phyloP scores from a whole-genome alignment of 129 eudicot species.

The Rutidosis leptorrhynchoides region DNA sequence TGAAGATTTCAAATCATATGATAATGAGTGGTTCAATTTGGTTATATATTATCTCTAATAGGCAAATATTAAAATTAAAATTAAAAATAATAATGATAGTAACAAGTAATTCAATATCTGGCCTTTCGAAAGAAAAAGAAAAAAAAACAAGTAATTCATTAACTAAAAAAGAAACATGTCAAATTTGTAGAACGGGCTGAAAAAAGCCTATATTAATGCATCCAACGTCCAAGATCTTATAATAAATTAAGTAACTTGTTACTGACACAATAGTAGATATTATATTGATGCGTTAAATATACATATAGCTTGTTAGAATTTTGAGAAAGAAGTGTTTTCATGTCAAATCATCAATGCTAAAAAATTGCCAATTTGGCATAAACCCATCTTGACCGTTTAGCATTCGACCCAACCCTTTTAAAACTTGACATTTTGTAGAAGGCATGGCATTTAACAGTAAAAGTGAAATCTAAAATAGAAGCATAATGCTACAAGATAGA shows the following conservation, averaged over 20 bases:
- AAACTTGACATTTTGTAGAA: slow-evolving; percentile 2
- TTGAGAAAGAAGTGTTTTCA: neutral
- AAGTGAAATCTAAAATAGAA: neutral
- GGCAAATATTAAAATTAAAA: neutral
- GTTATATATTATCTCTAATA: neutral
- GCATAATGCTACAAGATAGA: neutral
- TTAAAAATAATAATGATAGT: neutral
- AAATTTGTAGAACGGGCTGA: neutral
- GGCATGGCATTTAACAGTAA: neutral
- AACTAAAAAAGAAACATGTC: neutral
- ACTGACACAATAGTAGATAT: neutral
- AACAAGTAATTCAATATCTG: too few species aligned
- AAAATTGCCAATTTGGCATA: neutral
- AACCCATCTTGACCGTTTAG: neutral
- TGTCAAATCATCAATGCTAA: neutral
- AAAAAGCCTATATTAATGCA: neutral
- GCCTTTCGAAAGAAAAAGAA: too few species aligned
- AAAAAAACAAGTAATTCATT: too few species aligned
- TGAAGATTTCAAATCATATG: slow-evolving; percentile 1
- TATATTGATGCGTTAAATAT: neutral
- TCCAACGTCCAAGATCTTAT: neutral
- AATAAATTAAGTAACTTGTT: neutral
- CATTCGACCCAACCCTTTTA: neutral
- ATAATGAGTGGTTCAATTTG: neutral
- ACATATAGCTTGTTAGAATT: neutral